These are phyloP conservation scores for Myrmaecium sp. DNA, from an alignment of 2,329 filamentous ascomycete species.

Conservation along the genomic window DNA sequence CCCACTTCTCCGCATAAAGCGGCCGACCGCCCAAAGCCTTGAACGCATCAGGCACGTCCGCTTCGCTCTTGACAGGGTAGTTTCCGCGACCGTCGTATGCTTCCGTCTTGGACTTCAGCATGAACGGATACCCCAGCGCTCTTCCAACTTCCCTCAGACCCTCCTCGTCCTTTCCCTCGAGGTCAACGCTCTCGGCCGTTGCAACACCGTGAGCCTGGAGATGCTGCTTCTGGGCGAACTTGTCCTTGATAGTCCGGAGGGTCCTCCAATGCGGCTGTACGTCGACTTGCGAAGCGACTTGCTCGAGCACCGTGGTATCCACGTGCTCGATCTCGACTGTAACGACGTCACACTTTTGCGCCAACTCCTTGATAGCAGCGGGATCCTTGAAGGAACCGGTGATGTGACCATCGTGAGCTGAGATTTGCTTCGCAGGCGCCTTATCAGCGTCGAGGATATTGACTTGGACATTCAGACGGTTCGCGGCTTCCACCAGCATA, in stretches of 20 bases:
- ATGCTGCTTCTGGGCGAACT: conserved; percentile 77
- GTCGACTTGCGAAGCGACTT: conserved; percentile 52
- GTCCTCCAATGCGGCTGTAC: conserved; percentile 71
- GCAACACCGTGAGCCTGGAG: conserved; percentile 50
- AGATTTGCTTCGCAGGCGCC: conserved; percentile 74
- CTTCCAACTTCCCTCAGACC: conserved; percentile 47
- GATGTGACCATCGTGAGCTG: conserved; percentile 56
- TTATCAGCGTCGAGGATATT: conserved; percentile 62
- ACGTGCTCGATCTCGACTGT: conserved; percentile 95
- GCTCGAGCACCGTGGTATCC: conserved; percentile 74
- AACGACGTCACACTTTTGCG: conserved; percentile 57
- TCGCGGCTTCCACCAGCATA: conserved; percentile 85
- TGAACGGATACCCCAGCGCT: conserved; percentile 64
- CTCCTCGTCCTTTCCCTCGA: conserved; percentile 41
- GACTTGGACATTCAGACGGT: conserved; percentile 58
- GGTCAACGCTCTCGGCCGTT: conserved; percentile 51
- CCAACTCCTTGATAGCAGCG: conserved; percentile 63
- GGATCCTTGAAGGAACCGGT: conserved; percentile 78
- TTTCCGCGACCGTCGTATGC: conserved; percentile 85
- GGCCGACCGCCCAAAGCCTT: conserved; percentile 47
- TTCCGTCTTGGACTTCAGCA: conserved; percentile 81
- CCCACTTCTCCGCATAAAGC: conserved; percentile 82
- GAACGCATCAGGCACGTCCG: conserved; percentile 48
- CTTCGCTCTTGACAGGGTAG: conserved; percentile 42
- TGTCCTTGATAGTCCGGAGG: conserved; percentile 80